phyloP scores from a whole-genome alignment of 768 basidiomycete genomes.

The Leccinum rimulosum region DNA sequence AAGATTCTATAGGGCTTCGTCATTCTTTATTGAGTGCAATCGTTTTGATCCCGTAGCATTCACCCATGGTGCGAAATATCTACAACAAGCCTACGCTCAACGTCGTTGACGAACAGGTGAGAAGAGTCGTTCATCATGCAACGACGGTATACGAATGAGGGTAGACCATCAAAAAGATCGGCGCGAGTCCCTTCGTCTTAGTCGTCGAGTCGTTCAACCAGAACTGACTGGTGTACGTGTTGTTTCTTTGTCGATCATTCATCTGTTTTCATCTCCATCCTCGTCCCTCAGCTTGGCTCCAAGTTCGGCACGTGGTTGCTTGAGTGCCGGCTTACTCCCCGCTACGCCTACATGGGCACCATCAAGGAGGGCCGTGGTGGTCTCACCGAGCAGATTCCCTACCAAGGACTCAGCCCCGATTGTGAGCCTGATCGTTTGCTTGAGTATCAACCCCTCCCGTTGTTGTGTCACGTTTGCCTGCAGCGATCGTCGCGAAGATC shows the following conservation, averaged over 20 bases:
- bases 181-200: conserved; percentile 72
- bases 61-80: too few relatives aligned
- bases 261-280: not conserved
- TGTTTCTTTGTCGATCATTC: not conserved
- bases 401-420: conserved; percentile 77
- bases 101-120: conserved; percentile 76
- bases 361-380: conserved; percentile 76
- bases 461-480: not conserved
- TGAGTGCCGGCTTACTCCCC: conserved; percentile 77
- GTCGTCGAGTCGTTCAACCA: conserved; percentile 85
- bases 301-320: conserved; percentile 86
- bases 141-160: not conserved
- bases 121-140: conserved; percentile 8
- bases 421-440: conserved; percentile 44
- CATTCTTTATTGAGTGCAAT: too few relatives aligned
- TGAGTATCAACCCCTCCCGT: not conserved
- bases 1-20: too few relatives aligned
- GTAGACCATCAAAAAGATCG: conserved; percentile 66
- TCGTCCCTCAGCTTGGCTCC: conserved; percentile 55
- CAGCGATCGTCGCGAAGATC: conserved; percentile 49
- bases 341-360: conserved; percentile 78
- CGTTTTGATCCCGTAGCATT: too few relatives aligned
- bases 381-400: conserved; percentile 79
- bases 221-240: conserved; percentile 68
- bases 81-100: conserved; percentile 80